Evolutionary conservation across 176 grass and related monocot genomes (phyloP).

Genomic region (Avena eriantha): DNA sequence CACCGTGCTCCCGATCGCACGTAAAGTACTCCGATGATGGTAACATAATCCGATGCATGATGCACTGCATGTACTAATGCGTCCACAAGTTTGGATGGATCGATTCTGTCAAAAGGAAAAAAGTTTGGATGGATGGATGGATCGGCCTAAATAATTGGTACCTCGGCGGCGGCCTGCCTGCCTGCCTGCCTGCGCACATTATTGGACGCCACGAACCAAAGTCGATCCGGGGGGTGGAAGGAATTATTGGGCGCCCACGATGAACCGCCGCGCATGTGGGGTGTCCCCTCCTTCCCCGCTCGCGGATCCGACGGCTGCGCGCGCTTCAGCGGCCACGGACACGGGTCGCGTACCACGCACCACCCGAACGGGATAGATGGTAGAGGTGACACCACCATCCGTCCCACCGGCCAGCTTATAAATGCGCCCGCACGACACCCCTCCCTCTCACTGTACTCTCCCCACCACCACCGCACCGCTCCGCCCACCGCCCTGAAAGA

Average conservation of each 20-base stretch:
- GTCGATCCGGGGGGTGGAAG: not conserved
- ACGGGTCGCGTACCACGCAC: slow-evolving; percentile 5
- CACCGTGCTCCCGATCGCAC: not conserved
- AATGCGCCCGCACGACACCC: not conserved
- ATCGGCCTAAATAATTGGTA: slow-evolving; percentile 32
- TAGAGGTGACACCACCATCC: not conserved
- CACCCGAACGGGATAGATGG: slow-evolving; percentile 21
- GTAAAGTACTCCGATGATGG: too few relatives aligned
- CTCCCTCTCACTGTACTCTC: not conserved
- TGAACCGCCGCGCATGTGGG: slow-evolving; percentile 41
- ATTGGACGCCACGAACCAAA: slow-evolving; percentile 35
- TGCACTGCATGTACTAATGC: not conserved
- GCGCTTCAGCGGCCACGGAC: not conserved
- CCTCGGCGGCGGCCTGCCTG: not conserved
- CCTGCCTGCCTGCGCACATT: slow-evolving; percentile 18
- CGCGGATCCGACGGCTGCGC: not conserved
- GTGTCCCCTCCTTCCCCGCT: not conserved
- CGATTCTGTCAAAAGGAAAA: too few relatives aligned
- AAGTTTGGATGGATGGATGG: not conserved
- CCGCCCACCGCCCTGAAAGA: not conserved
- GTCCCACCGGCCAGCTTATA: slow-evolving; percentile 31
- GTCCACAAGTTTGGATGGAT: not conserved
- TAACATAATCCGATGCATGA: too few relatives aligned
- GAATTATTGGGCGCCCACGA: slow-evolving; percentile 53
- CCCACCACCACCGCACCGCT: not conserved